Evolutionary conservation across 208 protist genomes (phyloP).

Genomic region (Borovskyia barvae): DNA sequence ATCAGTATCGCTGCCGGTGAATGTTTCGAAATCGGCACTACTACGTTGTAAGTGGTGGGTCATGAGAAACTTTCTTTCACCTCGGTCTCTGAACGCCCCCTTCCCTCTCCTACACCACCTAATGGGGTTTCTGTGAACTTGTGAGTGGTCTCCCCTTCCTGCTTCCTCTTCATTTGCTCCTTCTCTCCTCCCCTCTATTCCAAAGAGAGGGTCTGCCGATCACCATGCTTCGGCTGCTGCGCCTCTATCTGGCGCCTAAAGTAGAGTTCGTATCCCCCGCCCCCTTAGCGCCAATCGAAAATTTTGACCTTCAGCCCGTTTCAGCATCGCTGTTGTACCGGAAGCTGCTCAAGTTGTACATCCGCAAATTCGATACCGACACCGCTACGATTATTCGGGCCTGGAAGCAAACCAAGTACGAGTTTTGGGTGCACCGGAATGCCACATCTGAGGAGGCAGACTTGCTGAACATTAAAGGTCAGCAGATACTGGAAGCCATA

Average conservation of each 20-base stretch:
- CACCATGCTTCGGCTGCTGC: constrained; percentile 17
- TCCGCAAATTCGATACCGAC: constrained; percentile 89
- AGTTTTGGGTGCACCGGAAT: constrained; percentile 75
- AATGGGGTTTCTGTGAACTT: not conserved
- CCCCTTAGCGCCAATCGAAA: constrained; percentile 47
- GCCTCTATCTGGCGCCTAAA: constrained; percentile 32
- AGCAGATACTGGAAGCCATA: constrained; percentile 78
- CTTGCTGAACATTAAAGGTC: constrained; percentile 69
- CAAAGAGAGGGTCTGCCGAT: not conserved
- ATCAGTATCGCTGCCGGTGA: too few species aligned
- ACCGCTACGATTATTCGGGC: constrained; percentile 75
- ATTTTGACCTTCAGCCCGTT: constrained; percentile 53
- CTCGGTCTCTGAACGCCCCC: too few species aligned
- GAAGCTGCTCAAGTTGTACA: constrained; percentile 75
- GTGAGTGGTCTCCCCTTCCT: too few species aligned
- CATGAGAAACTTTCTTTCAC: too few species aligned
- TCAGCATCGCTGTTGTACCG: constrained; percentile 69
- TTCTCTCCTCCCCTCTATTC: not conserved
- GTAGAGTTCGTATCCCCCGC: constrained; percentile 77
- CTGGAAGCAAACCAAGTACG: constrained; percentile 88
- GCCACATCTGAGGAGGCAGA: constrained; percentile 45
- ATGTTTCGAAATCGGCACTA: not conserved
- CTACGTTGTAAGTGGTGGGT: too few species aligned
- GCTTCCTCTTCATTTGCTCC: not conserved
- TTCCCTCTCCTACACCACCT: not conserved